These are phyloP conservation scores for Lathyrus aphaca DNA, from an alignment of 306 rosid species.

Conservation along the genomic window DNA sequence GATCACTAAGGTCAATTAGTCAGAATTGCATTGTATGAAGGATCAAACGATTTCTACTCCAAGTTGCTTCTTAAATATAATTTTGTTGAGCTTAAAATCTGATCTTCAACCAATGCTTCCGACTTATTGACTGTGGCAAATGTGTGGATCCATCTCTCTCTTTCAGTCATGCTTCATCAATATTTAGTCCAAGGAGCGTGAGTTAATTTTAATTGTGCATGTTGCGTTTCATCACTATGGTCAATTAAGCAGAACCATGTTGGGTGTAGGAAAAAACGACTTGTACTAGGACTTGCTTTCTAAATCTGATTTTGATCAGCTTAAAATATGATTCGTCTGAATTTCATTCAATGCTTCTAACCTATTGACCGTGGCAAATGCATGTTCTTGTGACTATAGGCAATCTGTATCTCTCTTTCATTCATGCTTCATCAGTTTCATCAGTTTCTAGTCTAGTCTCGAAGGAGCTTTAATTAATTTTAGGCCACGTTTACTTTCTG, in stretches of 20 bases:
- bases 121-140: background rate
- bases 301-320: background rate
- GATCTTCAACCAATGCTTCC: background rate
- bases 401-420: background rate
- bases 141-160: background rate
- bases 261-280: background rate
- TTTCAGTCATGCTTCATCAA: slow-evolving; percentile 1
- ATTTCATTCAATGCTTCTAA: background rate
- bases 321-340: background rate
- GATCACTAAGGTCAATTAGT: background rate
- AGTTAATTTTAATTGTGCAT: background rate
- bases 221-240: too few species aligned
- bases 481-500: background rate
- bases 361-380: background rate
- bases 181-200: slow-evolving; percentile 1
- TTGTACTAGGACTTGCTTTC: background rate
- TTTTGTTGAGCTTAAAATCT: background rate
- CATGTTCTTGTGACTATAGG: background rate
- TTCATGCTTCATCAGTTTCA: slow-evolving; percentile 5
- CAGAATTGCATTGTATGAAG: background rate
- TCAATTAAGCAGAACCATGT: too few species aligned
- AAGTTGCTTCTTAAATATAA: background rate
- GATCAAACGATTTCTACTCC: background rate
- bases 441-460: background rate
- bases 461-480: background rate